These are phyloP conservation scores for Ascochyta fabae DNA, from an alignment of 2,329 filamentous ascomycete genomes.

Conservation along the genomic window DNA sequence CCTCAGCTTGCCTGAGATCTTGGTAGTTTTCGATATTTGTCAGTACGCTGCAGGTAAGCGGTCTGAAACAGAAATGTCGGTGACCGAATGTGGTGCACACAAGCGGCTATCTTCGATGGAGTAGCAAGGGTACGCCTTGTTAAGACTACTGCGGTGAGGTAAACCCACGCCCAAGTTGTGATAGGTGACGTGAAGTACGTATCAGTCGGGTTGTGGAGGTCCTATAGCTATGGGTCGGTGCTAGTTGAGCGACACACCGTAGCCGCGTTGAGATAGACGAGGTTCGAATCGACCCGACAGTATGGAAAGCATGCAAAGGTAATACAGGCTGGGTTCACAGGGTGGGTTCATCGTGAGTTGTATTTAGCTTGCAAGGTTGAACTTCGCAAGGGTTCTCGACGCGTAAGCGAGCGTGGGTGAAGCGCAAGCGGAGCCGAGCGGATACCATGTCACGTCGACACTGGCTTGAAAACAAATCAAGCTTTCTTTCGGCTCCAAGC, in stretches of 20 bases:
- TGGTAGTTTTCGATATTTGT: conserved; percentile 6
- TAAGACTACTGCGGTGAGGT: not conserved
- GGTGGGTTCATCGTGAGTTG: not conserved
- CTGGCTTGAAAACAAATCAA: conserved; percentile 5
- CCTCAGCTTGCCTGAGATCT: not conserved
- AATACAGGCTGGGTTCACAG: not conserved
- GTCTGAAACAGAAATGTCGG: not conserved
- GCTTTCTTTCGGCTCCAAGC: conserved; percentile 9
- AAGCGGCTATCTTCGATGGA: not conserved
- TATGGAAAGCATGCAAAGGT: not conserved
- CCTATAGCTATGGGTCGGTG: not conserved
- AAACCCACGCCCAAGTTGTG: not conserved
- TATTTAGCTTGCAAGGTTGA: not conserved
- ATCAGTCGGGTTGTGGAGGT: not conserved
- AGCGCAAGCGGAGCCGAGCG: not conserved
- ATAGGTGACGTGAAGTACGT: not conserved
- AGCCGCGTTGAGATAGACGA: not conserved
- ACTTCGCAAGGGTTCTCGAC: not conserved
- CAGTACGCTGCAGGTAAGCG: conserved; percentile 1
- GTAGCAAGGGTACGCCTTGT: not conserved
- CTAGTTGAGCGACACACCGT: conserved; percentile 3
- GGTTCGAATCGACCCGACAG: not conserved
- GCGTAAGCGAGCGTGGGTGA: not conserved
- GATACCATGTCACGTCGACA: not conserved
- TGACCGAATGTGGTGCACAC: not conserved